Conservation (phyloP, 257 asterid species). For the Nicotiana attenuata region DNA sequence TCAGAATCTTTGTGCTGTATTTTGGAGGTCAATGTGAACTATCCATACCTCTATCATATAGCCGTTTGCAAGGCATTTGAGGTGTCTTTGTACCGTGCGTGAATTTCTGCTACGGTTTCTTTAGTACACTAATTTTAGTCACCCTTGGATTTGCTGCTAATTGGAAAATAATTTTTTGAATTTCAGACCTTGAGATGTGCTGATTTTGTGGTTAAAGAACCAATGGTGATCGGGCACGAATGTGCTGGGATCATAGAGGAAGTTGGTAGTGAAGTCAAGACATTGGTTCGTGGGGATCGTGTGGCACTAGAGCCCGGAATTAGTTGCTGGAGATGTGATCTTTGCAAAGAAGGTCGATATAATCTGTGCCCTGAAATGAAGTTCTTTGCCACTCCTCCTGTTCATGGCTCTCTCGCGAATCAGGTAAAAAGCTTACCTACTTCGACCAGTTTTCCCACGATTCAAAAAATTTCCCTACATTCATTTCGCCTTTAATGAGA, state of each 20-base stretch:
- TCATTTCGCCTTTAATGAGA: background rate
- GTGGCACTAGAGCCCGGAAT: slow-evolving; percentile 92
- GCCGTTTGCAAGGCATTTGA: background rate
- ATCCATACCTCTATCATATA: background rate
- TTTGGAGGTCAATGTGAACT: background rate
- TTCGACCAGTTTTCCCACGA: background rate
- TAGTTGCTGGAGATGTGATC: slow-evolving; percentile 68
- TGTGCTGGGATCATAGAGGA: slow-evolving; percentile 88
- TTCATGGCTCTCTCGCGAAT: slow-evolving; percentile 90
- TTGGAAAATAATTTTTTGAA: background rate
- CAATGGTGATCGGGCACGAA: slow-evolving; percentile 96
- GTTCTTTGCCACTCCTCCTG: slow-evolving; percentile 88
- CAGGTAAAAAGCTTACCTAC: slow-evolving; percentile 37
- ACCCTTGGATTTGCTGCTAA: background rate
- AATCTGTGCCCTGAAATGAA: slow-evolving; percentile 92
- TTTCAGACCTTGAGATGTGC: slow-evolving; percentile 67
- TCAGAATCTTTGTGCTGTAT: background rate
- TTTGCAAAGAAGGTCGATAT: slow-evolving; percentile 78
- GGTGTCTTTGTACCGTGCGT: too few relatives aligned
- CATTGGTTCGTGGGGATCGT: slow-evolving; percentile 63
- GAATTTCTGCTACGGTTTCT: too few relatives aligned
- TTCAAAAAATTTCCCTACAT: background rate
- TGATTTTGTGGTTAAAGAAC: slow-evolving; percentile 74
- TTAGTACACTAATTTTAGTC: too few relatives aligned
- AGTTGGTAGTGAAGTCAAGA: slow-evolving; percentile 64